Base-by-base conservation (phyloP, 345 rosid species). In the Kernera saxatilis region DNA sequence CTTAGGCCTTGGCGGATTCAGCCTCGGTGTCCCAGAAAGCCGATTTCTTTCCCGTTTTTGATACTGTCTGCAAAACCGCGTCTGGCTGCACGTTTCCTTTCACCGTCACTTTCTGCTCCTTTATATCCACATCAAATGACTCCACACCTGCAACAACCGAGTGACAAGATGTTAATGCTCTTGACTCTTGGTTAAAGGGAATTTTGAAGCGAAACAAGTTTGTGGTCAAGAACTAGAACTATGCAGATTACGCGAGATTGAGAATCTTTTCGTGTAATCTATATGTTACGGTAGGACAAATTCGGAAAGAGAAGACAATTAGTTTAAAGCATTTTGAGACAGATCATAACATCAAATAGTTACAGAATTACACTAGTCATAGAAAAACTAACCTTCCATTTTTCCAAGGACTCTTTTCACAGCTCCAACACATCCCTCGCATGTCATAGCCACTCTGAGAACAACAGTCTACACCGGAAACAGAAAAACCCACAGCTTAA, bases 101-200 rank as follows among this genome's bases (percentile, higher is more conserved):
- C 69, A 93, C 98, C 0, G 88, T 93, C 77, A 93, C 98, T 60
- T 87, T 93, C 72, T 93, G 97, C 83, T 88, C 88, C 80, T 93
- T 69, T 82, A 91, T 32, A 73, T 91, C 85, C 40, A 91, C 79
- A 54, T 93, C 92, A 55, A 57, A 93, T 26, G 91, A 80, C 62
- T 91, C 96, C 73, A 93, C 98, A 68, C 97, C 79, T 76, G 37
- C 17, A 36, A 8, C 29, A 61, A 3, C 13, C 29, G 0, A 39
- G 37, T 15, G 2, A 5, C 43, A 25, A 3, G 25, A 58, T 18
- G 43, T 10, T 39, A 19, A 59, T 49, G 39, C 36, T 50, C 49
- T 17, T 3, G 37, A 32, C 33, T 35, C 13, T 23, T 50, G 18
- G 55, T 37, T 21, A 5, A 17, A 35, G 33, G 6, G 10, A 35